Evolutionary conservation across 78 protist genomes (phyloP).

Genomic region (Dictyostelium citrinum): DNA sequence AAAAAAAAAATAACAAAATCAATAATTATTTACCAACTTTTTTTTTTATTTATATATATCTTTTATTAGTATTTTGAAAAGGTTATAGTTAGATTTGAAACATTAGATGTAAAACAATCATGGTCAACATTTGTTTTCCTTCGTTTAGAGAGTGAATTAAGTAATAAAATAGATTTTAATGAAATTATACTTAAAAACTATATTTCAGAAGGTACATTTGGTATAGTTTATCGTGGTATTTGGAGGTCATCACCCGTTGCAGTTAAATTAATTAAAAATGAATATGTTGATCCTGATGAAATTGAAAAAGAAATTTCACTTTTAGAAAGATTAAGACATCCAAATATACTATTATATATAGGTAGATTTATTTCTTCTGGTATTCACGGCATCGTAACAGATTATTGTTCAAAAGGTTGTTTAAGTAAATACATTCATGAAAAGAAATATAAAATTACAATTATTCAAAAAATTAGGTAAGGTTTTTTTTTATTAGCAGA

Average conservation of each 20-base stretch:
- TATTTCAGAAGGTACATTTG: slow-evolving; percentile 51
- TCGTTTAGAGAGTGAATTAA: slow-evolving; percentile 5
- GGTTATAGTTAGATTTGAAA: too few species aligned
- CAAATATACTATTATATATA: neutral
- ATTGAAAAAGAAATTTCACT: neutral
- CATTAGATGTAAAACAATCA: neutral
- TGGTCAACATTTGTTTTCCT: slow-evolving; percentile 27
- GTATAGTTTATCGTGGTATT: slow-evolving; percentile 11
- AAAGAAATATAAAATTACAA: neutral
- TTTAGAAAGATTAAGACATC: slow-evolving; percentile 3
- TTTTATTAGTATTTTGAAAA: too few species aligned
- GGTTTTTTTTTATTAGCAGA: too few species aligned
- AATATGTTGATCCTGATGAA: neutral
- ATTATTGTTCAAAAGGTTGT: slow-evolving; percentile 6
- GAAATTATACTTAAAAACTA: neutral
- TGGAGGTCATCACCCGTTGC: slow-evolving; percentile 65
- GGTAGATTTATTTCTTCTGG: neutral
- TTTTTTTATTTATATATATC: too few species aligned
- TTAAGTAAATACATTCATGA: neutral
- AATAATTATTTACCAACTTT: too few species aligned
- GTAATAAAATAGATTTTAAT: slow-evolving; percentile 6
- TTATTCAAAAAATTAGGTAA: slow-evolving; percentile 17
- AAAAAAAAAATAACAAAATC: too few species aligned
- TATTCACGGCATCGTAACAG: neutral
- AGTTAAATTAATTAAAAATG: slow-evolving; percentile 6